A percentile compares a stretch with the other conserved stretches of the same genome.
Conservation (phyloP, 2,329 filamentous ascomycete species). For the Claviceps sorghi region DNA sequence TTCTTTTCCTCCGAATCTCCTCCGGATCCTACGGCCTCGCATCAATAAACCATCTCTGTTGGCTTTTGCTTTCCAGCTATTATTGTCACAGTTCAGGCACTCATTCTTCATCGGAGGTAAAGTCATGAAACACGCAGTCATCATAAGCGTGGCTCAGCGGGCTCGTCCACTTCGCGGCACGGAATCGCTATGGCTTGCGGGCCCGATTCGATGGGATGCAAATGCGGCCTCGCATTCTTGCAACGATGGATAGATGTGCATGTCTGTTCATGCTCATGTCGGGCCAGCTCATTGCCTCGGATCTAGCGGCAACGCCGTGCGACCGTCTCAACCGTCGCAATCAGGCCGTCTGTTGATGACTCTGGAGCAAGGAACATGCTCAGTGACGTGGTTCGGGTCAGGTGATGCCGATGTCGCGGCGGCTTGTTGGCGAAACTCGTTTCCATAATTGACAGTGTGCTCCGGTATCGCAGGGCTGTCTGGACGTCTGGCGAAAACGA, state of each 20-base stretch:
- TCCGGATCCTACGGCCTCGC: not conserved
- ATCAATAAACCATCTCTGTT: too few species aligned
- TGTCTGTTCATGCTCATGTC: not conserved
- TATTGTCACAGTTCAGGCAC: not conserved
- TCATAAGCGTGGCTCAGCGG: not conserved
- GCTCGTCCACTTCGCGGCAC: not conserved
- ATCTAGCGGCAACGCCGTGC: slow-evolving; percentile 1
- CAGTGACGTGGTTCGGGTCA: not conserved
- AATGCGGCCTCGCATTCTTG: not conserved
- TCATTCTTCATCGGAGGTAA: not conserved
- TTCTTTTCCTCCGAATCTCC: too few species aligned
- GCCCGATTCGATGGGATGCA: not conserved
- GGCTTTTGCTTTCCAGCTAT: too few species aligned
- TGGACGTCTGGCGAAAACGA: not conserved
- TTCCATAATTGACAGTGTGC: not conserved
- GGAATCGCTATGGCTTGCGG: not conserved
- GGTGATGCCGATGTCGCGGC: not conserved
- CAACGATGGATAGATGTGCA: not conserved
- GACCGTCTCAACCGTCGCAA: not conserved
- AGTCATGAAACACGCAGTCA: not conserved
- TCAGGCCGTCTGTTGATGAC: not conserved
- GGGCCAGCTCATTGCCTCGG: not conserved
- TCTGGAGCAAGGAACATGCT: not conserved
- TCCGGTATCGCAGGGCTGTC: not conserved
- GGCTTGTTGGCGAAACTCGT: not conserved